These are phyloP conservation scores for Cyclotella baltica DNA, from an alignment of 108 stramenopile genomes.

Conservation along the genomic window DNA sequence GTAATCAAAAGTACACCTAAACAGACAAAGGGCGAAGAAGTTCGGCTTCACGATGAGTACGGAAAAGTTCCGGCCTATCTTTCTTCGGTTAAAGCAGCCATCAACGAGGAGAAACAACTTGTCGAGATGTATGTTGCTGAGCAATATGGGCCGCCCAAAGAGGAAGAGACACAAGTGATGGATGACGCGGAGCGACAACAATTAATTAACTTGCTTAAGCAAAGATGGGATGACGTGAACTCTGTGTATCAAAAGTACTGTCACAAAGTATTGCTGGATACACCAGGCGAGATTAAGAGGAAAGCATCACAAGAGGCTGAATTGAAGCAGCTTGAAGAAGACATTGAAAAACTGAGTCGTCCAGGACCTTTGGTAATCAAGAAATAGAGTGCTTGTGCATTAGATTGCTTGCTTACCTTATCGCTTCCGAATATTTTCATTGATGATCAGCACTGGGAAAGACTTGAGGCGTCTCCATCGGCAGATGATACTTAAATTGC, in stretches of 20 bases:
- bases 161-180: constrained; percentile 56
- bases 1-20: constrained; percentile 68
- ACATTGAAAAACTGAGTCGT: constrained; percentile 63
- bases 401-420: no score
- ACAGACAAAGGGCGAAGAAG: constrained; percentile 38
- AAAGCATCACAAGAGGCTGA: constrained; percentile 76
- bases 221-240: constrained; percentile 84
- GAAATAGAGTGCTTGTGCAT: no score
- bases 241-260: constrained; percentile 71
- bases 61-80: constrained; percentile 87
- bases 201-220: constrained; percentile 72
- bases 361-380: constrained; percentile 56
- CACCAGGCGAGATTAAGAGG: constrained; percentile 62
- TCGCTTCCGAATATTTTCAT: no score
- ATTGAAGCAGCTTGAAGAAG: constrained; percentile 73
- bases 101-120: constrained; percentile 75
- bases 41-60: constrained; percentile 72
- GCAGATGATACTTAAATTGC: no score
- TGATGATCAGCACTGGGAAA: no score
- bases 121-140: constrained; percentile 74
- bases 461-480: no score
- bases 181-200: constrained; percentile 67
- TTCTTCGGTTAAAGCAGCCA: constrained; percentile 67
- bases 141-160: constrained; percentile 55
- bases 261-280: constrained; percentile 73